Base-by-base conservation (phyloP, 345 rosid genomes). In the Eucalyptus tenuipes region DNA sequence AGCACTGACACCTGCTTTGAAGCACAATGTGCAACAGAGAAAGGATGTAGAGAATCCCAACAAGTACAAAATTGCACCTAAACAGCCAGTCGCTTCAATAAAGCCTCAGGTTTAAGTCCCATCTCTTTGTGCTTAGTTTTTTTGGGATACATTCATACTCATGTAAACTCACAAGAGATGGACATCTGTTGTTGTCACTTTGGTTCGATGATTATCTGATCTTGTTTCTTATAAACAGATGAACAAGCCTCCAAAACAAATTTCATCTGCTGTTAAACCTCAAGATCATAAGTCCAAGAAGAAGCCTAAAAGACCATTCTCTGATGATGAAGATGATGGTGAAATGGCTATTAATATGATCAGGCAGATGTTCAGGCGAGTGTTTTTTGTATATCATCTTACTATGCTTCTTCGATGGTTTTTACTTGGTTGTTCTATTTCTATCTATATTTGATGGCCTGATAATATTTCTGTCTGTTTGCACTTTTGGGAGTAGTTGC, bases 281-380 rank as follows among this genome's bases (percentile, higher is more conserved):
- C 93, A 89, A 88, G 94, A 91, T 87, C 88, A 91, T 49, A 93
- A 89, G 37, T 92, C 94, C 49, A 95, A 92, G 95, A 97, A 93
- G 91, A 95, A 89, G 90, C 94, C 94, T 33, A 86, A 42, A 40
- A 90, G 91, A 89, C 90, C 52, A 42, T 88, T 91, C 81, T 61
- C 87, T n/a, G 92, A 93, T 45, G 93, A 89, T 59, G 94, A 91
- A 22, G 89, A 80, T 16, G 95, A 95, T 88, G 93, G 87, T 91
- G 94, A 86, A 16, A 64, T 20, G 53, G 96, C 98, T 37, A 85
- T 97, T 31, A 57, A 45, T 86, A 91, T 93, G 90, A 90, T 97
- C 87, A 94, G 98, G 90, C 45, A 90, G 84, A 93, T 97, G 94
- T 93, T 95, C 40, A 90, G 90, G 99, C 93, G 92, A 90, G 49